A percentile compares a stretch with the other conserved stretches of the same genome.
phyloP scores from a whole-genome alignment of 1,284 basidiomycete species.

The Neonothopanus nambi region DNA sequence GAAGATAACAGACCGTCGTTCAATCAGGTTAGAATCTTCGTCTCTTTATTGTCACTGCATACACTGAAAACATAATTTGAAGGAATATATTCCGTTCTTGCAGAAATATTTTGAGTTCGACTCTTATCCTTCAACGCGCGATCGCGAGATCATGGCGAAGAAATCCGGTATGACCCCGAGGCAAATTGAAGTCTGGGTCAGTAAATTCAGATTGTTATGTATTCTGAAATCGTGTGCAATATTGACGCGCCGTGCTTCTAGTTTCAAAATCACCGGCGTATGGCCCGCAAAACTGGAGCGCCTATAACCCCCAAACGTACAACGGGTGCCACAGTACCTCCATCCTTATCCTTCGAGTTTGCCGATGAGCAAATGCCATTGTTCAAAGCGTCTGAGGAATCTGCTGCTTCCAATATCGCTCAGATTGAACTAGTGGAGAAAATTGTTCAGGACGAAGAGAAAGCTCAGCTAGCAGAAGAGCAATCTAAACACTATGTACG shows the following conservation, averaged over 20 bases:
- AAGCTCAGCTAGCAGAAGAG: neutral
- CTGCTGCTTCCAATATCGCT: too few species aligned
- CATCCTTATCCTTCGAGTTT: neutral
- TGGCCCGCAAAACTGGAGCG: neutral
- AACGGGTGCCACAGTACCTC: neutral
- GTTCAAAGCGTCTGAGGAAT: too few species aligned
- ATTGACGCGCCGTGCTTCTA: neutral
- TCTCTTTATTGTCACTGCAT: neutral
- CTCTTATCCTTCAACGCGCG: conserved; percentile 46
- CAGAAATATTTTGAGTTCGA: conserved; percentile 53
- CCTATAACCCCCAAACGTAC: neutral
- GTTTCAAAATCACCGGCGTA: conserved; percentile 20
- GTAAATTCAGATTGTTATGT: neutral
- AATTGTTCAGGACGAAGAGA: too few species aligned
- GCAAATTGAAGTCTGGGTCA: conserved; percentile 64
- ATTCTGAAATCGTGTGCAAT: neutral
- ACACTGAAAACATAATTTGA: neutral
- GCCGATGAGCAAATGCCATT: neutral
- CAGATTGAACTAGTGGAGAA: too few species aligned
- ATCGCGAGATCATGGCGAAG: conserved; percentile 43
- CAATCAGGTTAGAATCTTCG: neutral
- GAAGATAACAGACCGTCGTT: neutral
- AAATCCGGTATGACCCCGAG: conserved; percentile 46
- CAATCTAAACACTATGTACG: neutral
- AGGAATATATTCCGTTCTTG: conserved; percentile 49